Evolutionary conservation across 495 filamentous ascomycete genomes (phyloP).

Genomic region (Corynascus novoguineensis): DNA sequence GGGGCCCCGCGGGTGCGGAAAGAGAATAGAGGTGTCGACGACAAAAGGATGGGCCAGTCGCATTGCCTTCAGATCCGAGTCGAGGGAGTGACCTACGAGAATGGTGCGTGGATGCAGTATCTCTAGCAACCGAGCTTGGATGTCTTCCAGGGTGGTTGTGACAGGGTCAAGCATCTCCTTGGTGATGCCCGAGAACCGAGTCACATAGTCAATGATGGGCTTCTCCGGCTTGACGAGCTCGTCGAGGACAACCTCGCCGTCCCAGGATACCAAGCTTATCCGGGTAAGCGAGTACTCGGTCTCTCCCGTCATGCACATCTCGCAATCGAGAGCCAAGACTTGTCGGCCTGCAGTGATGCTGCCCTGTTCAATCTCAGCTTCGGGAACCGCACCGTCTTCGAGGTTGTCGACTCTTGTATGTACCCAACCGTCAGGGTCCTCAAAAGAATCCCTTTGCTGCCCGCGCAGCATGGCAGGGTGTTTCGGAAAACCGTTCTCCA

Average conservation of each 20-base stretch:
- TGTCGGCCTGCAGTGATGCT: conserved; percentile 77
- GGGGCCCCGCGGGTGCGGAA: conserved; percentile 51
- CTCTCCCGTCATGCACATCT: conserved; percentile 85
- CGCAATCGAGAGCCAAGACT: conserved; percentile 85
- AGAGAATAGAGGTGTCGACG: conserved; percentile 82
- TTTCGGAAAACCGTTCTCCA: conserved; percentile 71
- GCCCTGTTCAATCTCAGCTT: conserved; percentile 66
- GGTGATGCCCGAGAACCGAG: conserved; percentile 86
- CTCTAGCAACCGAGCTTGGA: conserved; percentile 68
- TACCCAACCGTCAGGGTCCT: conserved; percentile 68
- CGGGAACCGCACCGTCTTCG: conserved; percentile 61
- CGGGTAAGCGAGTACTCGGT: conserved; percentile 75
- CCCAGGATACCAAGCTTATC: conserved; percentile 82
- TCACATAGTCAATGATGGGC: conserved; percentile 85
- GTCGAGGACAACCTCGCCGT: conserved; percentile 74
- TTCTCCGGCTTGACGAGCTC: conserved; percentile 84
- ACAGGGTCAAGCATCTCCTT: conserved; percentile 70
- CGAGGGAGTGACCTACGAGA: conserved; percentile 84
- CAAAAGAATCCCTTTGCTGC: conserved; percentile 40
- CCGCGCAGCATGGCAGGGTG: conserved; percentile 61
- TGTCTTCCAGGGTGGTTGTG: conserved; percentile 76
- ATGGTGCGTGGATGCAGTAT: conserved; percentile 71
- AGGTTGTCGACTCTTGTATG: conserved; percentile 64
- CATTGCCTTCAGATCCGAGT: conserved; percentile 80
- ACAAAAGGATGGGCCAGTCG: conserved; percentile 86